Percentiles rank a stretch among this genome's conserved stretches.
Evolutionary conservation across 805 yeast genomes (phyloP).

Genomic region (Ogataea kodamae): DNA sequence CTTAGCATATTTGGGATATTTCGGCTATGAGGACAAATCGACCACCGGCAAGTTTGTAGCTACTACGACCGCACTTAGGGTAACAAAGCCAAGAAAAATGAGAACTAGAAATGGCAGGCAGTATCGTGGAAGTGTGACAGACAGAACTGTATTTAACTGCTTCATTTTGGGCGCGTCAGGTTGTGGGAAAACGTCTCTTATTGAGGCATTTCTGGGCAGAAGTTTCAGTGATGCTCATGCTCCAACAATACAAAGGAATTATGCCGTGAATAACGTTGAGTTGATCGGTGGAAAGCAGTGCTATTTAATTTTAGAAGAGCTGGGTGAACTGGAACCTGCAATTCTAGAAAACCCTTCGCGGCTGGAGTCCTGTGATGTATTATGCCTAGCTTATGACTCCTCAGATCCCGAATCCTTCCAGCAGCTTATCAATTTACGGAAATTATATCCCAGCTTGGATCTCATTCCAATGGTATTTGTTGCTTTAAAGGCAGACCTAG

Average conservation of each 20-base stretch:
- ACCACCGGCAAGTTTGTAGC: slow-evolving; percentile 15
- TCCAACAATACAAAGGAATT: slow-evolving; percentile 77
- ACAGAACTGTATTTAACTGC: slow-evolving; percentile 90
- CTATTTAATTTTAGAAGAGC: slow-evolving; percentile 83
- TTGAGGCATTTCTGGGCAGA: slow-evolving; percentile 79
- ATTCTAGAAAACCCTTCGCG: slow-evolving; percentile 66
- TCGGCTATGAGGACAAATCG: slow-evolving; percentile 67
- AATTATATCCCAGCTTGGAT: slow-evolving; percentile 53
- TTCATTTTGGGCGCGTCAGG: slow-evolving; percentile 80
- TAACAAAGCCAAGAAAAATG: slow-evolving; percentile 75
- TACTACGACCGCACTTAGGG: slow-evolving; percentile 54
- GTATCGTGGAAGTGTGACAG: slow-evolving; percentile 67
- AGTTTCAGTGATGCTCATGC: slow-evolving; percentile 65
- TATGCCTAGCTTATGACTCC: slow-evolving; percentile 88
- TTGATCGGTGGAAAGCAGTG: slow-evolving; percentile 94
- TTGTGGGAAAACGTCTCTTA: slow-evolving; percentile 81
- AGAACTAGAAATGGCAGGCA: slow-evolving; percentile 61
- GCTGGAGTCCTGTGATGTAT: slow-evolving; percentile 82
- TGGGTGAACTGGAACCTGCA: slow-evolving; percentile 83
- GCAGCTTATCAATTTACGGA: slow-evolving; percentile 67
- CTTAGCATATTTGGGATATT: slow-evolving; percentile 80
- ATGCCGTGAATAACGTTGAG: slow-evolving; percentile 91
- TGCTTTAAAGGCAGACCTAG: slow-evolving; percentile 92
- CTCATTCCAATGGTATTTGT: slow-evolving; percentile 81
- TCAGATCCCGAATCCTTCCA: slow-evolving; percentile 95